Evolutionary conservation across 2,329 filamentous ascomycete genomes (phyloP).

Genomic region (Phoma herbarum): DNA sequence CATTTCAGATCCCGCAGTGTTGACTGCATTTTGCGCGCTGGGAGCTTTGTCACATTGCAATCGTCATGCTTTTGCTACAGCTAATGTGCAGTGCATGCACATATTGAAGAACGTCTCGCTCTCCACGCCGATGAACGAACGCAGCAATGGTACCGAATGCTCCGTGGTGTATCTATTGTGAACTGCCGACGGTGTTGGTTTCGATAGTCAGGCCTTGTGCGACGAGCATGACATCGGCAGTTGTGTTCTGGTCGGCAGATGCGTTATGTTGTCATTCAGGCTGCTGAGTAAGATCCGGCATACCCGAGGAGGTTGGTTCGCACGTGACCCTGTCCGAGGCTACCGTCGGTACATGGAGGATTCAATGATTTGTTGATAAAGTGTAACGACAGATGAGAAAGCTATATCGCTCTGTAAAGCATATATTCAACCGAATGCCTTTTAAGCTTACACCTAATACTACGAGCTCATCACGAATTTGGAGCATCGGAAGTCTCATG

Average conservation of each 20-base stretch:
- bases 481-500: neutral
- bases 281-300: conserved; percentile 5
- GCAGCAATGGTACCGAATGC: neutral
- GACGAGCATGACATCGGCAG: conserved; percentile 14
- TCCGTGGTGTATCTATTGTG: conserved; percentile 8
- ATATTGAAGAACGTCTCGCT: neutral
- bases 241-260: conserved; percentile 21
- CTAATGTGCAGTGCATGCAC: neutral
- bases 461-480: neutral
- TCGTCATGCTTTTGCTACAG: neutral
- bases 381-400: neutral
- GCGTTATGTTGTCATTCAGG: neutral
- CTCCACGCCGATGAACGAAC: neutral
- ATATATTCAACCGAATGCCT: too few species aligned
- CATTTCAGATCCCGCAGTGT: neutral
- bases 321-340: conserved; percentile 11
- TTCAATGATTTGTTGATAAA: neutral
- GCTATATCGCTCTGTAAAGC: too few species aligned
- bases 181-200: conserved; percentile 16
- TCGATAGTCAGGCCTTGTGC: conserved; percentile 8
- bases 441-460: neutral
- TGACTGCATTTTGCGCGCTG: neutral
- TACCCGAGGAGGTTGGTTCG: neutral
- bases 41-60: neutral
- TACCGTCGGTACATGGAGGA: neutral